Evolutionary conservation across 169 alveolate species (phyloP), one percentile per base, ranked within the genome.

Genomic region (Plasmodium relictum): DNA sequence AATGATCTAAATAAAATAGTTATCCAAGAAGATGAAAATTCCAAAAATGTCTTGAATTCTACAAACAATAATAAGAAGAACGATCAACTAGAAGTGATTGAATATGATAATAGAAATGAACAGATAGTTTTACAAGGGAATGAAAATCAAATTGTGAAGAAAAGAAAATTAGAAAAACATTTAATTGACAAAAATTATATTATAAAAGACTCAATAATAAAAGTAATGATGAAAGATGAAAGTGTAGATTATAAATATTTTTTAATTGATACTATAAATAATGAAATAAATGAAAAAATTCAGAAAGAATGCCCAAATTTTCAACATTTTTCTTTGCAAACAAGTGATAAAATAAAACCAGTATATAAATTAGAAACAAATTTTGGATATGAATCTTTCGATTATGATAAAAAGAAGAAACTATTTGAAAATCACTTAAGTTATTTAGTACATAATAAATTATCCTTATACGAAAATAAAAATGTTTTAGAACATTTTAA

Each of bases 131-230:
- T 66, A 6, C 5, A 6, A 5, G 44, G 31, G 8, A 68, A 45
- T 37, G 91, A 71, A 52, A 66, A 54, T 39, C 91, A 50, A 20
- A 26, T n/a, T 18, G 39, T 58, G 39, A 68, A 83, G 44, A 83
- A 83, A 83, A 48, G 83, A 39, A 83, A 83, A 65, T 20, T 68
- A 56, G 91, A 83, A 83, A 83, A 83, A 83, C 91, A 83, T 45
- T 37, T 48, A 20, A 58, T 83, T 54, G 91, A 83, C 56, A 83
- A 58, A 50, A 83, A 68, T 83, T 83, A 68, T 66, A 83, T 83
- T 48, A 66, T 83, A 26, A 83, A 68, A 45, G 91, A 83, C 22
- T n/a, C 85, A 9, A 65, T 54, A 59, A 66, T 83, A 45, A 83
- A 24, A 71, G 41, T 58, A 14, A 83, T 83, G 72, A 12, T 83